Evolutionary conservation across 495 filamentous ascomycete genomes (phyloP), one percentile per base, ranked within the genome.

Genomic region (Wilcoxina mikolae): DNA sequence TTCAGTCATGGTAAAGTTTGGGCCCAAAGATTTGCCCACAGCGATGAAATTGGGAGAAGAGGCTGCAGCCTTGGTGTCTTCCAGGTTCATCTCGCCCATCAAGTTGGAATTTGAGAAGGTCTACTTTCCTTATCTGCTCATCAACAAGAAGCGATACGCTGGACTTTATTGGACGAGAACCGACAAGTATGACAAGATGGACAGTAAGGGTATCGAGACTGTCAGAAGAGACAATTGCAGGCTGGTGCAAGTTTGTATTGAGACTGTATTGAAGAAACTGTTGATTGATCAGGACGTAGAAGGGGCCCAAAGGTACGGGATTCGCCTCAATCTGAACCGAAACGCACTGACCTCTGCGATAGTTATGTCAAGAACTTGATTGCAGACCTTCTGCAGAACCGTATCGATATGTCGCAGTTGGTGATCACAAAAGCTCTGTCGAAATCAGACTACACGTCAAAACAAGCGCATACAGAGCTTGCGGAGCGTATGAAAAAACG

Each of bases 41-140:
- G 81, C 87, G 20, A 96, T 99, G 93, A 87, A 89, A 66, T 77
- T 96, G 27, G 91, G 91, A 3, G 74, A 93, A 64, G 87, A 99
- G 65, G 91, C 91, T 1, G 82, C 91, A 3, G 74, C 79, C 24
- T 91, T 68, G 58, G 91, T 99, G 4, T 95, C 90, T 0, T 73
- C 76, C 22, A 94, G 95, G 65, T 98, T 98, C 69, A 71, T 87
- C 67, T 87, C 83, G 59, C 91, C 91, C 4, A 99, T 99, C 73
- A 99, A 95, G 71, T 77, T 99, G 17, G 91, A 99, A 66, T 99
- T 99, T 71, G 91, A 99, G 65, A 99, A 99, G 69, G 91, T 99
- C 1, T 99, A 99, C 68, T 99, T 85, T 65, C 91, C 91, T 0
- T 99, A 99, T 67, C 76, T 99, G 28, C 74, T 99, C 39, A 99